Conservation (phyloP, 768 basidiomycete genomes). For the Trametes sanguinea region DNA sequence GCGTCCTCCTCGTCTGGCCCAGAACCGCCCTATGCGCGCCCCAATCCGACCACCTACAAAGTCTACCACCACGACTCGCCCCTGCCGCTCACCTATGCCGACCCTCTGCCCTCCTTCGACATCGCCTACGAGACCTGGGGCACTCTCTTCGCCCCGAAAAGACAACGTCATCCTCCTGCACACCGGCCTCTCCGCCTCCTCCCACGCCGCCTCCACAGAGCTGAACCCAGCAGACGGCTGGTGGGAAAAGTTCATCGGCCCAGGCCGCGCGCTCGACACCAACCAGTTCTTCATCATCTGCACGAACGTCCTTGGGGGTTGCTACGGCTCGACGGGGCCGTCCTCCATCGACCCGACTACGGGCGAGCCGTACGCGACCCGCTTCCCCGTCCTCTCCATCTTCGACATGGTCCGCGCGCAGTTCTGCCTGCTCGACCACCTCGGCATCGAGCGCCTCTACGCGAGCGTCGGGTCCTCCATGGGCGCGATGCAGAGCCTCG, state of each 20-base stretch:
- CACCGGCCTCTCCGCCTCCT: slow-evolving; percentile 94
- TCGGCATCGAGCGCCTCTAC: slow-evolving; percentile 83
- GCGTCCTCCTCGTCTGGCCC: slow-evolving; percentile 54
- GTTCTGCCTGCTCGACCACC: slow-evolving; percentile 79
- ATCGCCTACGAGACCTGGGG: slow-evolving; percentile 99
- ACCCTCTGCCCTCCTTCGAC: slow-evolving; percentile 67
- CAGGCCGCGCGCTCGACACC: slow-evolving; percentile 92
- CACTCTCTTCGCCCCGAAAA: slow-evolving; percentile 67
- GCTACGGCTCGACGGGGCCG: slow-evolving; percentile 97
- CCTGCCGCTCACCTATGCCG: slow-evolving; percentile 61
- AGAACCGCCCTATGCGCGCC: slow-evolving; percentile 81
- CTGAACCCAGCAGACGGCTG: slow-evolving; percentile 84
- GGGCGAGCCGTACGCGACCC: slow-evolving; percentile 78
- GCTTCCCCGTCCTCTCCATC: slow-evolving; percentile 88
- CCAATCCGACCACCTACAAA: slow-evolving; percentile 72
- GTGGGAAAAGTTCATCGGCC: slow-evolving; percentile 99
- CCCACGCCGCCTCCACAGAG: slow-evolving; percentile 85
- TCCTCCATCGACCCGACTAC: slow-evolving; percentile 75
- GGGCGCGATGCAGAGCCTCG: slow-evolving; percentile 98
- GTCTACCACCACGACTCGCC: slow-evolving; percentile 63
- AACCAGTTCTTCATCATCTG: slow-evolving; percentile 91
- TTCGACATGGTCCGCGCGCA: slow-evolving; percentile 99
- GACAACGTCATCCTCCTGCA: slow-evolving; percentile 95
- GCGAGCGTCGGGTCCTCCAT: slow-evolving; percentile 95
- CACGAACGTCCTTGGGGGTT: slow-evolving; percentile 95